A percentile compares a stretch with the other conserved stretches of the same genome.
These are phyloP conservation scores for Cucurbita argyrosperma DNA, from an alignment of 306 rosid species.

Conservation along the genomic window DNA sequence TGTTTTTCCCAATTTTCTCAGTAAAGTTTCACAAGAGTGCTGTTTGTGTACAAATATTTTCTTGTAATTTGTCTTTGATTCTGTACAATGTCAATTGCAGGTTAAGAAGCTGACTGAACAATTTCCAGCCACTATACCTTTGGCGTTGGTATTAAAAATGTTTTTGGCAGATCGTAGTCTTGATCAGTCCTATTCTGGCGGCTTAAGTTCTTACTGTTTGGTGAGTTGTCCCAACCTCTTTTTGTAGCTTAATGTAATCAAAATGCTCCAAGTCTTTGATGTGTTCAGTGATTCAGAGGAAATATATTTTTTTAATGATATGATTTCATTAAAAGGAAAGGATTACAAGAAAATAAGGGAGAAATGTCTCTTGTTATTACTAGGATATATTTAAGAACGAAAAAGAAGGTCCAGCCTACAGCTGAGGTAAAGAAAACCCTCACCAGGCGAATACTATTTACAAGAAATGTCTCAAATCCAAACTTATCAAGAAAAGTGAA, in stretches of 20 bases:
- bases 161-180: slow-evolving; percentile 95
- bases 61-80: neutral
- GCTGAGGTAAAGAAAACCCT: neutral
- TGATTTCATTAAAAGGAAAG: neutral
- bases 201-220: slow-evolving; percentile 97
- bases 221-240: slow-evolving; percentile 30
- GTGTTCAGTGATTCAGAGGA: neutral
- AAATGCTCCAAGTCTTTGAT: neutral
- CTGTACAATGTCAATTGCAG: slow-evolving; percentile 21
- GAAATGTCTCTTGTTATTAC: neutral
- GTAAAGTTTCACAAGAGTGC: neutral
- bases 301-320: neutral
- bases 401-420: neutral
- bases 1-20: neutral
- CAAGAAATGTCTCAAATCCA: neutral
- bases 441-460: neutral
- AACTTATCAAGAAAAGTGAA: neutral
- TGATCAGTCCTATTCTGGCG: slow-evolving; percentile 94
- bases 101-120: slow-evolving; percentile 80
- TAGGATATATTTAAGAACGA: neutral
- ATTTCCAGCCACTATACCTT: slow-evolving; percentile 87
- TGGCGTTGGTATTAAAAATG: slow-evolving; percentile 80
- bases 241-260: neutral
- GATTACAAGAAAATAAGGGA: neutral
- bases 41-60: neutral